Base-by-base conservation (phyloP, 2,329 filamentous ascomycete genomes). In the Diaporthe sp. region DNA sequence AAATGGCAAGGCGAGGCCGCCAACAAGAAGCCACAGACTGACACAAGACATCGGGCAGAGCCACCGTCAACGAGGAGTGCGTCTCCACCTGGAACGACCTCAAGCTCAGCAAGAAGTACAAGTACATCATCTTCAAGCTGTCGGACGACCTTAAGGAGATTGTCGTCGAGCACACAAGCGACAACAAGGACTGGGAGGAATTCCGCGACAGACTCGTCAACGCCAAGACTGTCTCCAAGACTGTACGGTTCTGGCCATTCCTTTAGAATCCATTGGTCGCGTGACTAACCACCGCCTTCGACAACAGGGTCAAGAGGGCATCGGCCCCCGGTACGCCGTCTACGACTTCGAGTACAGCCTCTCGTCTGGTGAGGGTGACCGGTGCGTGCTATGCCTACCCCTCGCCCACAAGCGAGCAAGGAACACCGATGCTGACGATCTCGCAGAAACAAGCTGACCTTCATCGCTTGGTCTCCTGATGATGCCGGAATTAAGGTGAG, bases 61-160 rank as follows among this genome's bases (percentile, higher is more conserved):
- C 93, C 79, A 88, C 89, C 83, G 92, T 95, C 81, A 86, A 89
- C 78, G 89, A 90, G 82, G 93, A 96, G 75, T 95, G 93, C 90
- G 90, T 91, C 83, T 83, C 84, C 78, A 85, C 87, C 75, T 96
- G 93, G 90, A 95, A 96, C 85, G 92, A 96, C 79, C 90, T 96
- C 78, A 96, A 96, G 91, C 92, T 95, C 79, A 88, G 86, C 85
- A 95, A 95, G 86, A 92, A 91, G 88, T 89, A 91, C 88, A 96
- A 95, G 87, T 97, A 91, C 90, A 93, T 97, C 87, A 92, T 97
- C 89, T 96, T 91, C 92, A 95, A 95, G 90, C 91, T 97, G 83
- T 93, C 92, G 78, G 93, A 96, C 85, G 90, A 95, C 88, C 92
- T 92, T 89, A 94, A 93, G 86, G 85, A 94, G 86, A 95, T 97